Conservation (phyloP, 2,329 filamentous ascomycete species). For the Fusarium sp. region DNA sequence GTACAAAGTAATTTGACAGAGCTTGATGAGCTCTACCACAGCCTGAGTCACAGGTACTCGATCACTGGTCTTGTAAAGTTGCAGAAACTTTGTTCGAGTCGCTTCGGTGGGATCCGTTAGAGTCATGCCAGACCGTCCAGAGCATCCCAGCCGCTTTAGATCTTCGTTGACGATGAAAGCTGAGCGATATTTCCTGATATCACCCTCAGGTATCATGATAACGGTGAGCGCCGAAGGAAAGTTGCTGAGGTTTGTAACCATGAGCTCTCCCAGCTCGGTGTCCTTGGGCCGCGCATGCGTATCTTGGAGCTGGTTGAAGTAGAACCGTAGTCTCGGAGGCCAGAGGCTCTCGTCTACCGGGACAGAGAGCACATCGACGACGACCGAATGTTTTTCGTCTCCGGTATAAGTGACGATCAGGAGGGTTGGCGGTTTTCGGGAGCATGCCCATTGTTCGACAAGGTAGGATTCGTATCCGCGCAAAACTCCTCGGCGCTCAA, state of each 20-base stretch:
- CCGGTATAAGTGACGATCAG: conserved; percentile 94
- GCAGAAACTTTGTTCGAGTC: conserved; percentile 89
- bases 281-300: conserved; percentile 87
- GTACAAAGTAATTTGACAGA: conserved; percentile 89
- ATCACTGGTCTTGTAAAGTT: conserved; percentile 88
- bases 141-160: conserved; percentile 90
- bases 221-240: conserved; percentile 93
- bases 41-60: conserved; percentile 80
- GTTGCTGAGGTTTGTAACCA: conserved; percentile 92
- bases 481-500: conserved; percentile 76
- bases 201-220: conserved; percentile 88
- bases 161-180: conserved; percentile 95
- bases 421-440: conserved; percentile 87
- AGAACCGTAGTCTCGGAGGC: conserved; percentile 81
- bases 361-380: conserved; percentile 82
- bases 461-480: conserved; percentile 92
- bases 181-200: conserved; percentile 81
- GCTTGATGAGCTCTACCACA: conserved; percentile 87
- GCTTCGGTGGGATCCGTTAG: conserved; percentile 81
- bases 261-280: conserved; percentile 83
- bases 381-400: conserved; percentile 80
- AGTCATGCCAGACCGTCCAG: conserved; percentile 86
- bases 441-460: conserved; percentile 98
- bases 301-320: conserved; percentile 86
- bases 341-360: conserved; percentile 82